phyloP scores from a whole-genome alignment of 805 yeast genomes.

The Zygoascus biomembranicola region DNA sequence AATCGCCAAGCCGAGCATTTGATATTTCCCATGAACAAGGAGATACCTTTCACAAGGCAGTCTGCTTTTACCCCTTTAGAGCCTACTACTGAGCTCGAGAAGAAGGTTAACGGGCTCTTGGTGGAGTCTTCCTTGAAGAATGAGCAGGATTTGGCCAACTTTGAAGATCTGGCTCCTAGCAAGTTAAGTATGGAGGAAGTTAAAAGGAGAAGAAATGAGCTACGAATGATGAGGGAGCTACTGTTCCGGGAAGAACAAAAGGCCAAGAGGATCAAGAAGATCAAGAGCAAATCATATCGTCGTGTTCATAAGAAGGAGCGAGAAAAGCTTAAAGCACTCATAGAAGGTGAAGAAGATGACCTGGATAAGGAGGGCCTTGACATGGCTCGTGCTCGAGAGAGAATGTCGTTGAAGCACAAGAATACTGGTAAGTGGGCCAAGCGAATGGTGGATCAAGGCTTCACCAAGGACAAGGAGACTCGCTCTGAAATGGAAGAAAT shows the following conservation, averaged over 20 bases:
- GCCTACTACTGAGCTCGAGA: constrained; percentile 52
- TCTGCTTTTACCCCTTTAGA: constrained; percentile 48
- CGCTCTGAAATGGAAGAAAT: constrained; percentile 91
- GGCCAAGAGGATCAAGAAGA: constrained; percentile 86
- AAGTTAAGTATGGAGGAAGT: constrained; percentile 75
- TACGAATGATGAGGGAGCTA: constrained; percentile 86
- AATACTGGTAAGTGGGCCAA: constrained; percentile 87
- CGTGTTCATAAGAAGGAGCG: constrained; percentile 81
- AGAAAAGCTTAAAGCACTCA: constrained; percentile 56
- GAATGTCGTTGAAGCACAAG: constrained; percentile 88
- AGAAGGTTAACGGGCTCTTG: constrained; percentile 52
- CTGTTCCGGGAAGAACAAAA: constrained; percentile 93
- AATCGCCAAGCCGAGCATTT: constrained; percentile 81
- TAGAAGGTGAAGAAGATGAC: constrained; percentile 44
- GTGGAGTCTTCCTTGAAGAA: constrained; percentile 59
- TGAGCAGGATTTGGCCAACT: constrained; percentile 69
- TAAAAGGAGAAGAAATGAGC: constrained; percentile 65
- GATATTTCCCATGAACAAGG: constrained; percentile 58
- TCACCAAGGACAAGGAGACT: constrained; percentile 76
- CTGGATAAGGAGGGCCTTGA: constrained; percentile 56
- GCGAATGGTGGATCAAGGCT: constrained; percentile 80
- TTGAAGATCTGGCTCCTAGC: constrained; percentile 80
- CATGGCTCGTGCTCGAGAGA: constrained; percentile 73
- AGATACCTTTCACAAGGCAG: constrained; percentile 37
- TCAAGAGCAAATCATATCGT: constrained; percentile 84